A percentile compares a stretch with the other conserved stretches of the same genome.
These are phyloP conservation scores for Malus hybrid DNA, from an alignment of 331 rosid genomes.

Conservation along the genomic window DNA sequence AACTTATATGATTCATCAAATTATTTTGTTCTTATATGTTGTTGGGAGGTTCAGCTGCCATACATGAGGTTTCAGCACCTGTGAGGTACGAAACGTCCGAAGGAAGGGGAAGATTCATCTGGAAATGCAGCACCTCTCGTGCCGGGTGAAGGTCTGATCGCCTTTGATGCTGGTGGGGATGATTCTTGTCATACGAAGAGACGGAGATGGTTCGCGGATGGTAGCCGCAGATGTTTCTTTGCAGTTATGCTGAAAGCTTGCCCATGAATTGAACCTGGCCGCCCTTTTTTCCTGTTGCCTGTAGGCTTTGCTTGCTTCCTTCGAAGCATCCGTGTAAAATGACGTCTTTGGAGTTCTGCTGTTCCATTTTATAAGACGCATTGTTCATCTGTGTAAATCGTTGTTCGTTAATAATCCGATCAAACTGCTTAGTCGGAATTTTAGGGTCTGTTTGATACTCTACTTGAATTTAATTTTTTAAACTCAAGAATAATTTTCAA, in stretches of 20 bases:
- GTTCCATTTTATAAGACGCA: not conserved
- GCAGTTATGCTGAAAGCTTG: not conserved
- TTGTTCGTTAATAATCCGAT: not conserved
- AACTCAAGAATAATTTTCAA: too few species aligned
- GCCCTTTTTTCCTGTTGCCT: not conserved
- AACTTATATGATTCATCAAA: not conserved
- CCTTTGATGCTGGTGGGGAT: not conserved
- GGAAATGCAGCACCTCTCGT: not conserved
- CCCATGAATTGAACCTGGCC: not conserved
- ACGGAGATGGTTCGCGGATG: not conserved
- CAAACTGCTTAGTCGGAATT: not conserved
- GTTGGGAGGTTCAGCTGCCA: constrained; percentile 13
- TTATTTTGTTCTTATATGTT: not conserved
- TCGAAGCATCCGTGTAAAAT: not conserved
- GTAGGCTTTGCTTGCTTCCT: not conserved
- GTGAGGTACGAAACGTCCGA: not conserved
- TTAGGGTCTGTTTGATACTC: too few species aligned
- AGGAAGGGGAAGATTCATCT: not conserved
- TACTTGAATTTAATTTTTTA: too few species aligned
- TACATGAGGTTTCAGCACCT: not conserved
- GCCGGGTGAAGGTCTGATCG: not conserved
- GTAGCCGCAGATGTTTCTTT: not conserved
- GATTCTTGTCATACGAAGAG: not conserved
- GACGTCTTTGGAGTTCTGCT: not conserved
- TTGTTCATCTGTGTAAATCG: not conserved